A percentile compares a stretch with the other conserved stretches of the same genome.
phyloP scores from a whole-genome alignment of 805 yeast genomes.

The Candida gorgasii region DNA sequence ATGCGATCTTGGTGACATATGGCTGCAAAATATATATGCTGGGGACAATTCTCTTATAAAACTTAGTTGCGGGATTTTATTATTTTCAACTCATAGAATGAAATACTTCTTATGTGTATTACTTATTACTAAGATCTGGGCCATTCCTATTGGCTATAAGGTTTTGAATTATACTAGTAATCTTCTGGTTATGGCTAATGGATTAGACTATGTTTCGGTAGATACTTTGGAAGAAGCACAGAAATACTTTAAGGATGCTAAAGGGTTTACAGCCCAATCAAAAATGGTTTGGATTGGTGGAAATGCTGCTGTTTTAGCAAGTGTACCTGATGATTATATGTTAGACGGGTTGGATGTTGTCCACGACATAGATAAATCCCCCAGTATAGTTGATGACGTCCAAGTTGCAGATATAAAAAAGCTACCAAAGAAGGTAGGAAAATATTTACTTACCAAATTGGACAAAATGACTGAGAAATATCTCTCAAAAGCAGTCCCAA shows the following conservation, averaged over 20 bases:
- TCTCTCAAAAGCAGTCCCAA: slow-evolving; percentile 15
- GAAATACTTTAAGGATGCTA: not conserved
- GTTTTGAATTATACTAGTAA: not conserved
- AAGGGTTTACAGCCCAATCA: slow-evolving; percentile 1
- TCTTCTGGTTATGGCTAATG: not conserved
- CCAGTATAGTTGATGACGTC: slow-evolving; percentile 3
- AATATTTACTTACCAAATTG: slow-evolving; percentile 13
- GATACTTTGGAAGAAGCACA: not conserved
- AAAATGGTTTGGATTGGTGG: not conserved
- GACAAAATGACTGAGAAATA: slow-evolving; percentile 2
- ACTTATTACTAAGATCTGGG: too few relatives aligned
- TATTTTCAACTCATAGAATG: too few relatives aligned
- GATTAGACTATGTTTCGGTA: not conserved
- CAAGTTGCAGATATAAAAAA: not conserved
- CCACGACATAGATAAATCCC: slow-evolving; percentile 3
- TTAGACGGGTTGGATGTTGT: not conserved
- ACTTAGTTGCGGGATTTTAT: not conserved
- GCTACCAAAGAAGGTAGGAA: not conserved
- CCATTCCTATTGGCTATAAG: not conserved
- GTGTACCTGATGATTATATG: slow-evolving; percentile 5
- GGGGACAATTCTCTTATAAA: not conserved
- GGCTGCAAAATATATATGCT: not conserved
- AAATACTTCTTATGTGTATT: too few relatives aligned
- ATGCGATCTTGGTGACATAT: not conserved
- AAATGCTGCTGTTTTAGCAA: not conserved